Evolutionary conservation across 495 filamentous ascomycete species (phyloP).

Genomic region (Xylaria acuta): DNA sequence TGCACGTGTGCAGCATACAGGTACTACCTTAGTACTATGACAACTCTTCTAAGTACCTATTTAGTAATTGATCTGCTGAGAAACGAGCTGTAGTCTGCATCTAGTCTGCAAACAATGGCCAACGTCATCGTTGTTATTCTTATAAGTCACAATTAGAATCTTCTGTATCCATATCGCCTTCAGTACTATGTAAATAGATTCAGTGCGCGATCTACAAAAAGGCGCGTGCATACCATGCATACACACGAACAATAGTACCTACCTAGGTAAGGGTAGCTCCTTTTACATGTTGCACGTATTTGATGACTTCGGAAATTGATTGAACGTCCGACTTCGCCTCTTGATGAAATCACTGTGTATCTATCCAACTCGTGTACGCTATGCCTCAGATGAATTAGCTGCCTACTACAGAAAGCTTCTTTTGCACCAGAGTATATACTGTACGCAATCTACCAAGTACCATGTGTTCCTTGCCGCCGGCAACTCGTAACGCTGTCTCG

Average conservation of each 20-base stretch:
- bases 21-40: no score
- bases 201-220: conserved; percentile 5
- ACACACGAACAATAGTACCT: neutral
- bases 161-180: neutral
- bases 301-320: neutral
- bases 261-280: neutral
- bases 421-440: no score
- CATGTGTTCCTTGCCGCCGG: conserved; percentile 7
- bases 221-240: neutral
- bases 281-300: neutral
- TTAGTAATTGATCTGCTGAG: neutral
- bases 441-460: neutral
- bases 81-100: neutral
- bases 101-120: neutral
- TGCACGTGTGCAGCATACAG: neutral
- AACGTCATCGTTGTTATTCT: neutral
- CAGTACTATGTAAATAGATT: neutral
- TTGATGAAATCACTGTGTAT: neutral
- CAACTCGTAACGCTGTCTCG: neutral
- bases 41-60: neutral
- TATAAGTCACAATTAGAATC: neutral
- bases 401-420: neutral
- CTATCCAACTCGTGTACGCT: neutral
- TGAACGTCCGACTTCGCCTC: neutral
- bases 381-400: neutral